Percentiles rank a stretch among this genome's conserved stretches.
These are phyloP conservation scores for Aquilaria yunnanensis DNA, from an alignment of 345 rosid species.

Conservation along the genomic window DNA sequence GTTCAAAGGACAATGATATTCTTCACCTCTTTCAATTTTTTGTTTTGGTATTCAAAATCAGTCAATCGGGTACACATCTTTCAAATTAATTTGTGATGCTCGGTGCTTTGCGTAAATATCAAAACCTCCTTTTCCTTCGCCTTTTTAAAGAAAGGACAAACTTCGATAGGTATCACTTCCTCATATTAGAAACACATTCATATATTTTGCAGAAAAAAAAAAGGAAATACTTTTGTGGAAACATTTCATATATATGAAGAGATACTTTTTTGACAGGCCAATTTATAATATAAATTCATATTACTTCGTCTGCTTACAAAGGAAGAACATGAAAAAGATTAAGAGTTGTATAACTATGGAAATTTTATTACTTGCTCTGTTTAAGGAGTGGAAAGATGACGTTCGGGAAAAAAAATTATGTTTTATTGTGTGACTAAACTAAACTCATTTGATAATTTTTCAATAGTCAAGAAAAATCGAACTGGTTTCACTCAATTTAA, in stretches of 20 bases:
- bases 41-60: no score
- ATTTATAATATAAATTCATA: background rate
- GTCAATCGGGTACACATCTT: no score
- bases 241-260: background rate
- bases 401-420: no score
- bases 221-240: background rate
- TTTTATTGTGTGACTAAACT: no score
- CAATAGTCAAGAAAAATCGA: background rate
- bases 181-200: background rate
- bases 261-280: background rate
- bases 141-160: background rate
- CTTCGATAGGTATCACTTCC: background rate
- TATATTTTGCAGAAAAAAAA: background rate
- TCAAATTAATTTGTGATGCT: no score
- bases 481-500: background rate
- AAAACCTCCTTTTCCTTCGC: background rate
- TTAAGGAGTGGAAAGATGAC: background rate
- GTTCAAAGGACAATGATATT: no score
- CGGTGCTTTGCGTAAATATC: no score
- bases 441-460: no score
- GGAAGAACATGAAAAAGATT: background rate
- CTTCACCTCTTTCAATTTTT: no score
- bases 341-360: background rate
- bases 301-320: background rate
- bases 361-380: background rate